Base-by-base conservation (phyloP, 352 stramenopile genomes). In the Phytophthora sojae region DNA sequence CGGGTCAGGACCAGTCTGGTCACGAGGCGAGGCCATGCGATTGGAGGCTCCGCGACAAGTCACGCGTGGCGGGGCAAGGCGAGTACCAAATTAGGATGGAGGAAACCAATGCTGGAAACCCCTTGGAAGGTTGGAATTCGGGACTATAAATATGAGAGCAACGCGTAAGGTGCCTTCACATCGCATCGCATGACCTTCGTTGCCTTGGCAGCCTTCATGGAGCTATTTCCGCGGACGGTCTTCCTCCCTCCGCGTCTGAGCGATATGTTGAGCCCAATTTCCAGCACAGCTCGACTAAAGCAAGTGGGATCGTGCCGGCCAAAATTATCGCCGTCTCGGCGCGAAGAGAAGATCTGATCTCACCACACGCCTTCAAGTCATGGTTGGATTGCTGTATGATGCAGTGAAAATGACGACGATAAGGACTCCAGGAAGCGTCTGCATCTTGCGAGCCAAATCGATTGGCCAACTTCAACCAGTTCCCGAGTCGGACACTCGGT, bases 111-210 rank as follows among this genome's bases (percentile, higher is more conserved):
- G n/a, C 37, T 35, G 35, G 52, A 69, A 69, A 63, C 61, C 17
- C 42, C 61, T 44, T 39, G 19, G 21, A 21, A 21, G 21, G 21
- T 21, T 21, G 30, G 35, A 17, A 17, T 3, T 17, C 25, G 21
- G 4, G 29, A 21, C 60, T 67, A 67, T 59, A 67, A 67, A 67
- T 67, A 67, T 67, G 47, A 29, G 9, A 30, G 14, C 32, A 50
- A 4, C 30, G 25, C 25, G 17, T 15, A 5, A 35, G 54, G 39
- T 64, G 30, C 9, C 60, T 51, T 58, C 58, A 11, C 58, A 57
- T 64, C 26, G 39, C 39, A 49, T 49, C 14, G 12, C 39, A 21
- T 49, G 39, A 42, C 11, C 35, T 42, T 15, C 39, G 7, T 49
- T 15, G 14, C 11, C 35, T 42, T 15, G 19, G 52, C 53, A 47